Evolutionary conservation across 2,329 filamentous ascomycete genomes (phyloP).

Genomic region (Cercospora zeae-maydis): DNA sequence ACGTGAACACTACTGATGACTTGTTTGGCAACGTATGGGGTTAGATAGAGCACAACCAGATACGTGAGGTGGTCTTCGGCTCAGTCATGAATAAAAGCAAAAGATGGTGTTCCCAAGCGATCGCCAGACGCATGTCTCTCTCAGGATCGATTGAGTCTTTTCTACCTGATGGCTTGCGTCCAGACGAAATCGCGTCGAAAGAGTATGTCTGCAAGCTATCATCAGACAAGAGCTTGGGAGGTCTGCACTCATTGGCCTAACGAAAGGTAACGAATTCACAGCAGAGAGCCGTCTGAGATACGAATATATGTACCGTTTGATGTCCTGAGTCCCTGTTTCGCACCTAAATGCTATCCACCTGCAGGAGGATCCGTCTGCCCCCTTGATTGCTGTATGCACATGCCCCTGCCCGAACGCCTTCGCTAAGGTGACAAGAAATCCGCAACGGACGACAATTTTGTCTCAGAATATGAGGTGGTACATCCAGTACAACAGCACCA

Average conservation of each 20-base stretch:
- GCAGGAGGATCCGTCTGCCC: background rate
- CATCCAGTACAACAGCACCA: constrained; percentile 74
- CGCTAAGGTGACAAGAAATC: background rate
- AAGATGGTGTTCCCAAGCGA: background rate
- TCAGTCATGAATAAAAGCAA: background rate
- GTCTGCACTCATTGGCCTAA: no score
- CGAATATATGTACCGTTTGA: no score
- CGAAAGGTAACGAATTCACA: no score
- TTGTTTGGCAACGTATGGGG: constrained; percentile 96
- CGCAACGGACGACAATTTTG: background rate
- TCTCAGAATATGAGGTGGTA: constrained; percentile 36
- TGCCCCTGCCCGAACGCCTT: background rate
- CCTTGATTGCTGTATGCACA: background rate
- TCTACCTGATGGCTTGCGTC: no score
- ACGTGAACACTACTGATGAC: constrained; percentile 63
- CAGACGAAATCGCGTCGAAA: no score
- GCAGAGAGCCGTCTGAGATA: no score
- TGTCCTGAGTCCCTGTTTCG: background rate
- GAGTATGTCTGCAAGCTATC: no score
- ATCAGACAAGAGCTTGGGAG: no score
- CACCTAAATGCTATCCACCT: background rate
- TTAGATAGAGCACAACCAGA: constrained; percentile 39
- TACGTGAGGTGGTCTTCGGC: background rate
- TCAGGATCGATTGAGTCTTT: no score
- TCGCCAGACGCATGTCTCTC: no score